Percentiles rank a stretch among this genome's conserved stretches.
These are phyloP conservation scores for Ormosia emarginata DNA, from an alignment of 306 rosid species.

Conservation along the genomic window DNA sequence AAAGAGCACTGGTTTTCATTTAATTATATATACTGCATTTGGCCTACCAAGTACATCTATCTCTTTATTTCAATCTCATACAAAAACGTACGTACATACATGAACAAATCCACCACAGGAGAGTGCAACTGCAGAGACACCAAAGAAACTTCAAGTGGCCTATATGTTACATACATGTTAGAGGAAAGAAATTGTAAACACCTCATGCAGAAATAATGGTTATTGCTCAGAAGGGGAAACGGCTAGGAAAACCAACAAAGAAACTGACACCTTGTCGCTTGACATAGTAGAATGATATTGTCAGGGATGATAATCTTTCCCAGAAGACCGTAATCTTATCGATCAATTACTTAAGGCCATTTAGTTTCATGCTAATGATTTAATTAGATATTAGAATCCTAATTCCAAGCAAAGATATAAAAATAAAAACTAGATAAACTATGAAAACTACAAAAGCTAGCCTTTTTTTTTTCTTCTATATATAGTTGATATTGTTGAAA, in stretches of 20 bases:
- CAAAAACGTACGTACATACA: background rate
- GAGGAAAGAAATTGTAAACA: constrained; percentile 2
- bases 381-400: background rate
- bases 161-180: background rate
- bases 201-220: background rate
- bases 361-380: background rate
- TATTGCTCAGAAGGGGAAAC: constrained; percentile 14
- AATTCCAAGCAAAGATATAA: background rate
- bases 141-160: constrained; percentile 27
- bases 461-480: background rate
- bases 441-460: background rate
- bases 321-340: background rate
- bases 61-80: background rate
- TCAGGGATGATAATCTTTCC: background rate
- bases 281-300: background rate
- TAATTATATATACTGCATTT: constrained; percentile 8
- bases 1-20: constrained; percentile 18
- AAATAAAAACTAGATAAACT: background rate
- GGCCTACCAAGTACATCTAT: constrained; percentile 12
- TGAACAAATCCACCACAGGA: background rate
- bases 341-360: background rate
- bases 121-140: constrained; percentile 20
- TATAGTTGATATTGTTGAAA: background rate
- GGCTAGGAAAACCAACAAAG: background rate
- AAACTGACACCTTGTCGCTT: background rate